Conservation (phyloP, 768 basidiomycete genomes). For the Favolaschia claudopus region DNA sequence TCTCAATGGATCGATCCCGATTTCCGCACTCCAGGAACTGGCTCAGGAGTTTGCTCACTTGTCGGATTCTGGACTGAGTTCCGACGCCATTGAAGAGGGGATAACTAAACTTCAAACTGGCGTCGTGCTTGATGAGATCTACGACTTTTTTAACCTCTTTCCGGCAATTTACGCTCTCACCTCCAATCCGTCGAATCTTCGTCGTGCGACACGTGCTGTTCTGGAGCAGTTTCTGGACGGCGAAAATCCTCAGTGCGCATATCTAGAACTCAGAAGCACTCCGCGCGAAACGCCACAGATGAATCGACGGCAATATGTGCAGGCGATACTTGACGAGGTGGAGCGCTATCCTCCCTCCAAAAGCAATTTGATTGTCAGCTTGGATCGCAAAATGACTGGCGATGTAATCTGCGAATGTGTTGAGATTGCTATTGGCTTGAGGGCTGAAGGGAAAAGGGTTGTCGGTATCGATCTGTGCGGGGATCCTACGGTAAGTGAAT, state of each 20-base stretch:
- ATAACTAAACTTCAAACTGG: slow-evolving; percentile 52
- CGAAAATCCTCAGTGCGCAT: slow-evolving; percentile 61
- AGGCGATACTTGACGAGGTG: slow-evolving; percentile 69
- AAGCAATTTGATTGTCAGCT: slow-evolving; percentile 72
- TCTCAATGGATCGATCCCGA: slow-evolving; percentile 84
- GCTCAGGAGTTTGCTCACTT: slow-evolving; percentile 54
- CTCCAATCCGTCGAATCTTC: slow-evolving; percentile 62
- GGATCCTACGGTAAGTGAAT: slow-evolving; percentile 56
- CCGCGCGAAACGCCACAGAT: slow-evolving; percentile 68
- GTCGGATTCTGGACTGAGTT: neutral
- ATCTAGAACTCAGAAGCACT: slow-evolving; percentile 86
- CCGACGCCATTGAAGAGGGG: slow-evolving; percentile 39
- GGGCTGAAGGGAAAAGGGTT: slow-evolving; percentile 63
- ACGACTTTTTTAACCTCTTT: neutral
- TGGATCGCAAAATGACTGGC: slow-evolving; percentile 74
- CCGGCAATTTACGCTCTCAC: slow-evolving; percentile 70
- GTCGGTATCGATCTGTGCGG: slow-evolving; percentile 87
- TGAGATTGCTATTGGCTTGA: slow-evolving; percentile 61
- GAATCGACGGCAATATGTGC: slow-evolving; percentile 67
- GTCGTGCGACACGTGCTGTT: slow-evolving; percentile 68
- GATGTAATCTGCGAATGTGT: slow-evolving; percentile 63
- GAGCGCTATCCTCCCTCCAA: slow-evolving; percentile 57
- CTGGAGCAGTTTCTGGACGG: slow-evolving; percentile 68
- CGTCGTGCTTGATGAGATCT: slow-evolving; percentile 33
- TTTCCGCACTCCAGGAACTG: slow-evolving; percentile 66